These are phyloP conservation scores for Mycena galericulata DNA, from an alignment of 768 basidiomycete species.

Conservation along the genomic window DNA sequence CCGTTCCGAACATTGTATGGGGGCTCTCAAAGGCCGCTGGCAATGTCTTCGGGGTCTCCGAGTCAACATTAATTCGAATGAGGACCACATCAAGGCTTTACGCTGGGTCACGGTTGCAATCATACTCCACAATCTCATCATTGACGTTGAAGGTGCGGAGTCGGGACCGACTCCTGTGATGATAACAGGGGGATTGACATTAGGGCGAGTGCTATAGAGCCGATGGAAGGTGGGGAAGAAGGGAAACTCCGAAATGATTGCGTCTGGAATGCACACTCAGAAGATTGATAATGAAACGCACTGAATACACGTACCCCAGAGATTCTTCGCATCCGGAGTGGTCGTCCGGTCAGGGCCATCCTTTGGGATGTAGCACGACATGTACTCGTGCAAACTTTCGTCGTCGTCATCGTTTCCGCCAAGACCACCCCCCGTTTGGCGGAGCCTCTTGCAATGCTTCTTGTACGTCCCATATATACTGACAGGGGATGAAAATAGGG, in stretches of 20 bases:
- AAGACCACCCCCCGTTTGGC: constrained; percentile 23
- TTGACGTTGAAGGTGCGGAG: constrained; percentile 45
- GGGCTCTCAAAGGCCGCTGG: constrained; percentile 49
- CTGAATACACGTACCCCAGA: constrained; percentile 39
- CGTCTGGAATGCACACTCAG: background rate
- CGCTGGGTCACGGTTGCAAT: constrained; percentile 48
- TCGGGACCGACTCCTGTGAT: constrained; percentile 39
- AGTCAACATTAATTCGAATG: constrained; percentile 42
- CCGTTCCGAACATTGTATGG: constrained; percentile 53
- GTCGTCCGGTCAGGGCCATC: constrained; percentile 33
- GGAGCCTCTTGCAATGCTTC: constrained; percentile 3
- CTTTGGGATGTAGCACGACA: no score
- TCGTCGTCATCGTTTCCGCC: constrained; percentile 12
- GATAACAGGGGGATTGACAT: constrained; percentile 35
- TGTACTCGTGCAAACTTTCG: no score
- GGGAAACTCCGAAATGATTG: constrained; percentile 29
- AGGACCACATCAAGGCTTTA: constrained; percentile 40
- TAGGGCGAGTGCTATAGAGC: constrained; percentile 26
- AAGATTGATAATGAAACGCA: background rate
- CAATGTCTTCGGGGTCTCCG: constrained; percentile 47
- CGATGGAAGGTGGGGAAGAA: constrained; percentile 31
- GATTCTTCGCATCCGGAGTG: constrained; percentile 30
- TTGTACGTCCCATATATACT: constrained; percentile 16
- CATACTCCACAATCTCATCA: constrained; percentile 51
- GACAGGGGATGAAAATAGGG: background rate